These are phyloP conservation scores for Rhizopus microsporus DNA, from an alignment of 371 early-diverging fungal genomes.

Conservation along the genomic window DNA sequence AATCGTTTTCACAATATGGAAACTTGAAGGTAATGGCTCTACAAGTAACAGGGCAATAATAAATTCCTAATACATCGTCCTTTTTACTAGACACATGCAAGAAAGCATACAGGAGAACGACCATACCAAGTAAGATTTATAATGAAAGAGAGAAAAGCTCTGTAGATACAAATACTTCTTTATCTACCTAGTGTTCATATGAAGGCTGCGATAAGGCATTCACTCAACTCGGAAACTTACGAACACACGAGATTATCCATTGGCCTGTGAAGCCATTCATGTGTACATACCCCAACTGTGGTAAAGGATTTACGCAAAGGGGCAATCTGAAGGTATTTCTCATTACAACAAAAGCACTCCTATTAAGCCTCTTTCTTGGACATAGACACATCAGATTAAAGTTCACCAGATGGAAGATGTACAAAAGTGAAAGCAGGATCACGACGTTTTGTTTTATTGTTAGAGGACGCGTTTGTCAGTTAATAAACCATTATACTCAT, in stretches of 20 bases:
- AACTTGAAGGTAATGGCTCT: conserved; percentile 54
- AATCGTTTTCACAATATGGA: conserved; percentile 60
- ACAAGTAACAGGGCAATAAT: conserved; percentile 4
- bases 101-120: conserved; percentile 70
- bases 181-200: conserved; percentile 39
- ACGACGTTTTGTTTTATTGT: no score
- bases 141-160: not conserved
- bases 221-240: conserved; percentile 80
- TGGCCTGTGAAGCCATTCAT: conserved; percentile 71
- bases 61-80: conserved; percentile 5
- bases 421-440: not conserved
- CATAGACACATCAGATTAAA: conserved; percentile 31
- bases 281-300: conserved; percentile 59
- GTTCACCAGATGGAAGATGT: conserved; percentile 19
- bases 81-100: conserved; percentile 61
- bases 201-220: conserved; percentile 71
- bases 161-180: not conserved
- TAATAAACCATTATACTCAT: not conserved
- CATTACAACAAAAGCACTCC: not conserved
- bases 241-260: conserved; percentile 76
- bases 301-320: conserved; percentile 65
- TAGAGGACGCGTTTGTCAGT: no score
- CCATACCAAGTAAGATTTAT: conserved; percentile 54
- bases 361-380: not conserved
- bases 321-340: conserved; percentile 58